Percentiles rank a stretch among this genome's conserved stretches.
phyloP scores from a whole-genome alignment of 306 rosid genomes.

The Sesbania bispinosa region DNA sequence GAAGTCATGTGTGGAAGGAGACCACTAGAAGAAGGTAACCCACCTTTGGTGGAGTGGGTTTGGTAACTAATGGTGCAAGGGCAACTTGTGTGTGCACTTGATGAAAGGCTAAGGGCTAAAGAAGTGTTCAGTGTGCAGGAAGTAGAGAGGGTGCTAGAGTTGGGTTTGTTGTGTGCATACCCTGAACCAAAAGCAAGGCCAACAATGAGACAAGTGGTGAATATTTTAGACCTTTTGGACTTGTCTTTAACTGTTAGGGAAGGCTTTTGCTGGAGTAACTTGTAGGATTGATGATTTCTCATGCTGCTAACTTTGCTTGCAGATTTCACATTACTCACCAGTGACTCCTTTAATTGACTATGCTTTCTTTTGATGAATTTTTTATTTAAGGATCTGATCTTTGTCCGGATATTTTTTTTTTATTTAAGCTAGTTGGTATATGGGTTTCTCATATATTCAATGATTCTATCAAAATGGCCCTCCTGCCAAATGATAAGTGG shows the following conservation, averaged over 20 bases:
- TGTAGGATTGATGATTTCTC: too few relatives aligned
- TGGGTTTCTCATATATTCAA: neutral
- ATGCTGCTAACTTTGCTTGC: too few relatives aligned
- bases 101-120: constrained; percentile 41
- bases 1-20: constrained; percentile 84
- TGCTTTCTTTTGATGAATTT: too few relatives aligned
- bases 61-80: constrained; percentile 44
- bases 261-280: too few relatives aligned
- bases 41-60: too few relatives aligned
- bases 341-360: too few relatives aligned
- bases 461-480: neutral
- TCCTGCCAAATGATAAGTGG: neutral
- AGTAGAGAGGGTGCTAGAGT: constrained; percentile 47
- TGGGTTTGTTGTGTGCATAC: too few relatives aligned
- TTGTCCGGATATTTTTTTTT: neutral
- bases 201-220: constrained; percentile 63
- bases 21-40: constrained; percentile 64
- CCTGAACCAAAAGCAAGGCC: constrained; percentile 60
- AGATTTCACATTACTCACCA: too few relatives aligned
- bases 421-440: neutral
- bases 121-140: constrained; percentile 45
- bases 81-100: constrained; percentile 40
- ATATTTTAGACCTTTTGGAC: constrained; percentile 56
- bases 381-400: too few relatives aligned
- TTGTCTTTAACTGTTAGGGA: too few relatives aligned